Conservation (phyloP, 2,329 filamentous ascomycete genomes). For the Fusarium solani-melongenae region DNA sequence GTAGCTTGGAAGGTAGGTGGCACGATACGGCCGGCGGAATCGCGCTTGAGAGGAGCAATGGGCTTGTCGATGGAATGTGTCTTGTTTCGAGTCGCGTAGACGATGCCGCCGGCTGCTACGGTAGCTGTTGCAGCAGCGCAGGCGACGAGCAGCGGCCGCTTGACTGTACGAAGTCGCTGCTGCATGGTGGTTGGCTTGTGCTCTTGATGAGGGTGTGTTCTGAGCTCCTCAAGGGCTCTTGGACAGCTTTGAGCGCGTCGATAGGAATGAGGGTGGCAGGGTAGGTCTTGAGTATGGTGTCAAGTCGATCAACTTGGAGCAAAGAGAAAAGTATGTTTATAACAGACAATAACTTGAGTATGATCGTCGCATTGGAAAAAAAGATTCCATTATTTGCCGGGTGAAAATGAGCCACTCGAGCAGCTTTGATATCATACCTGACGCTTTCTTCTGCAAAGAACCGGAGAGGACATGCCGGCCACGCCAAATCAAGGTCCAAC, state of each 20-base stretch:
- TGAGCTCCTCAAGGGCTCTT: neutral
- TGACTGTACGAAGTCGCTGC: conserved; percentile 48
- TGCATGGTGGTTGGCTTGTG: conserved; percentile 43
- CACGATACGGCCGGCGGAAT: conserved; percentile 50
- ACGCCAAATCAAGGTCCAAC: neutral
- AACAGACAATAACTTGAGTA: neutral
- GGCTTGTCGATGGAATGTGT: conserved; percentile 48
- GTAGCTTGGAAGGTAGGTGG: conserved; percentile 51
- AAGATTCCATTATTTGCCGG: neutral
- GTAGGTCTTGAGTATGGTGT: neutral
- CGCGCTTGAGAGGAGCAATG: conserved; percentile 50
- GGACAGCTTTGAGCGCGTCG: neutral
- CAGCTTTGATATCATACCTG: neutral
- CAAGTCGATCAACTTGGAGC: neutral
- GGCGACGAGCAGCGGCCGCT: conserved; percentile 48
- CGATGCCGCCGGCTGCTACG: conserved; percentile 44
- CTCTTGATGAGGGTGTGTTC: neutral
- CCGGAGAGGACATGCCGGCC: neutral
- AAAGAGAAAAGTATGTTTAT: neutral
- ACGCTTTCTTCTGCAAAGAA: neutral
- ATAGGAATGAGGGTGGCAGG: neutral
- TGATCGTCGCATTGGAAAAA: neutral
- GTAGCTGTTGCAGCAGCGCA: conserved; percentile 45
- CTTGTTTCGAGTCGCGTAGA: conserved; percentile 46
- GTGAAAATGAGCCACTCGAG: neutral